phyloP scores from a whole-genome alignment of 257 asterid genomes.

The Cordia subcordata region DNA sequence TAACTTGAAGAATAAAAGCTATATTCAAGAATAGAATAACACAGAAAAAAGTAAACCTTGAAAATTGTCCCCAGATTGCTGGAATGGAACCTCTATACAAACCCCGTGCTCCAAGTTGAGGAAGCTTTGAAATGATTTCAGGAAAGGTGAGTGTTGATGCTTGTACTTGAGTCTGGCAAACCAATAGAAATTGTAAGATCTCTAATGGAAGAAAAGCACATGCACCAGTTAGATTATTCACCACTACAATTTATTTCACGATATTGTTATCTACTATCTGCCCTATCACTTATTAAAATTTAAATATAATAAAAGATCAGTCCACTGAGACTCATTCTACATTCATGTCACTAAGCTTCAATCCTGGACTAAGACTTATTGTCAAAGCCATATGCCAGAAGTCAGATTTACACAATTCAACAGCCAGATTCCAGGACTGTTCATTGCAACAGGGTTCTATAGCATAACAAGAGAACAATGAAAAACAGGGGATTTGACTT shows the following conservation, averaged over 20 bases:
- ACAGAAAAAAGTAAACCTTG: constrained; percentile 47
- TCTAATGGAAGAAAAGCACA: not conserved
- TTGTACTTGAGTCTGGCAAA: constrained; percentile 86
- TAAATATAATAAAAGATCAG: not conserved
- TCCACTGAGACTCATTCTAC: too few species aligned
- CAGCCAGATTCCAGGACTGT: too few species aligned
- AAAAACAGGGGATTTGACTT: too few species aligned
- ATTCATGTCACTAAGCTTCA: too few species aligned
- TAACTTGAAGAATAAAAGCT: not conserved
- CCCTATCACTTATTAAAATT: not conserved
- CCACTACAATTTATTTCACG: not conserved
- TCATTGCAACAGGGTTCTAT: too few species aligned
- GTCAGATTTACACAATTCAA: too few species aligned
- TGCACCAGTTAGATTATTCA: not conserved
- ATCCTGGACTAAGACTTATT: too few species aligned
- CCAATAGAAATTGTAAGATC: constrained; percentile 34
- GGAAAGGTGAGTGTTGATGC: constrained; percentile 91
- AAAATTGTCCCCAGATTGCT: constrained; percentile 93
- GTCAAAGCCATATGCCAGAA: too few species aligned
- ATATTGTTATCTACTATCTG: not conserved
- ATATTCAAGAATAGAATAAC: constrained; percentile 6
- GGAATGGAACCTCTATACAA: constrained; percentile 93
- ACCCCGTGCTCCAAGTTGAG: constrained; percentile 79
- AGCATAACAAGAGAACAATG: too few species aligned
- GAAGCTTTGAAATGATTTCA: constrained; percentile 79